A percentile compares a stretch with the other conserved stretches of the same genome.
phyloP scores from a whole-genome alignment of 257 asterid species.

The Scutellaria galericulata region DNA sequence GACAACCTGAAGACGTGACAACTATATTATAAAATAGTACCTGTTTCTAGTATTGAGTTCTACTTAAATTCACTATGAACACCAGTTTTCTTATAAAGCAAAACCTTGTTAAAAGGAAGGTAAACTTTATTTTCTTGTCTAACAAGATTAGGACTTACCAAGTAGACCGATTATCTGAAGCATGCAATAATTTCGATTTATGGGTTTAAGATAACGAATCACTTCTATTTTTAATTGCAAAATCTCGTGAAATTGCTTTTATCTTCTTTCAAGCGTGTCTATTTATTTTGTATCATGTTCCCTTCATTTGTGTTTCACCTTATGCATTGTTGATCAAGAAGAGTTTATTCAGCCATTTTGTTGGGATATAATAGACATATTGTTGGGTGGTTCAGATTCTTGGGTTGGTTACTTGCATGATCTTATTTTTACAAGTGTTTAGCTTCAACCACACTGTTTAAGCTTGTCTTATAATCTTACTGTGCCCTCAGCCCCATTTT shows the following conservation, averaged over 20 bases:
- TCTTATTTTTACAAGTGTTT: not conserved
- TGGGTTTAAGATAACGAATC: not conserved
- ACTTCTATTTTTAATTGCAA: not conserved
- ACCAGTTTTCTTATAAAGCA: constrained; percentile 1
- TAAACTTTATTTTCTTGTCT: not conserved
- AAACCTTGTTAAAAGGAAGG: not conserved
- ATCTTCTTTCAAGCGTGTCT: not conserved
- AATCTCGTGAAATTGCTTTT: not conserved
- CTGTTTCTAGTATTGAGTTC: not conserved
- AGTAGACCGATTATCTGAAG: not conserved
- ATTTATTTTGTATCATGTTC: not conserved
- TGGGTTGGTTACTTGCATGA: constrained; percentile 30
- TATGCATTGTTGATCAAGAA: not conserved
- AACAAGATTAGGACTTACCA: not conserved
- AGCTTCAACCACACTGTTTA: constrained; percentile 13
- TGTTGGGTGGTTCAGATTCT: constrained; percentile 25
- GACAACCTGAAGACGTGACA: constrained; percentile 12
- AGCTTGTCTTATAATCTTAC: constrained; percentile 18
- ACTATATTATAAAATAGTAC: not conserved
- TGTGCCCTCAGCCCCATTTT: not conserved
- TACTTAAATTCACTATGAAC: not conserved
- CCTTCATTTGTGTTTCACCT: not conserved
- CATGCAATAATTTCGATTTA: not conserved
- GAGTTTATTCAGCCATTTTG: not conserved
- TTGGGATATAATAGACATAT: not conserved